Evolutionary conservation across 2,329 filamentous ascomycete species (phyloP).

Genomic region (Cryphonectria carpinicola): DNA sequence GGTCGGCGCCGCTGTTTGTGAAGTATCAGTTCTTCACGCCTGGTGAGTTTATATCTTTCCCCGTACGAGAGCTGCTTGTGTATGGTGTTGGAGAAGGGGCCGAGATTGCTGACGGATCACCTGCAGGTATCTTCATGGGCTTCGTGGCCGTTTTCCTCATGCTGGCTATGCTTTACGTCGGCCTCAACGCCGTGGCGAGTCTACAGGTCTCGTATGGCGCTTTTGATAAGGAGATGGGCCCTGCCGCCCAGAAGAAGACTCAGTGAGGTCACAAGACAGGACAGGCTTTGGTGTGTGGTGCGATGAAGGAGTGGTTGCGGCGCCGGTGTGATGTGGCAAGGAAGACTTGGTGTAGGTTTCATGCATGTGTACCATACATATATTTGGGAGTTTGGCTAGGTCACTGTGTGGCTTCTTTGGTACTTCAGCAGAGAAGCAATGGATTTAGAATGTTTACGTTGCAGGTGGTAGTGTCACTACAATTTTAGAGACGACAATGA

Average conservation of each 20-base stretch:
- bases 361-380: conserved; percentile 30
- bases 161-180: conserved; percentile 77
- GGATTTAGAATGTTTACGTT: conserved; percentile 1
- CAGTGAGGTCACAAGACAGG: neutral
- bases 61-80: neutral
- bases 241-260: conserved; percentile 84
- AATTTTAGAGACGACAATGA: neutral
- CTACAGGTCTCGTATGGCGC: conserved; percentile 91
- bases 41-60: conserved; percentile 55
- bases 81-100: neutral
- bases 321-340: conserved; percentile 16
- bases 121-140: conserved; percentile 84
- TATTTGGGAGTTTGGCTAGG: conserved; percentile 19
- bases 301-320: conserved; percentile 9
- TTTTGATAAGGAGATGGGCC: conserved; percentile 95
- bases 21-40: conserved; percentile 94
- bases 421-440: conserved; percentile 24
- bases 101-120: neutral
- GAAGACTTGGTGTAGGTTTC: conserved; percentile 17
- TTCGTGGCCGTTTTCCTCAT: conserved; percentile 72
- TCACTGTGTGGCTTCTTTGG: conserved; percentile 15
- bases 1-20: conserved; percentile 69
- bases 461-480: neutral
- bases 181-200: conserved; percentile 74
- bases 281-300: conserved; percentile 42